Percentiles rank a stretch among this genome's conserved stretches.
These are phyloP conservation scores for Ceratobasidium sp. DNA, from an alignment of 1,284 basidiomycete genomes.

Conservation along the genomic window DNA sequence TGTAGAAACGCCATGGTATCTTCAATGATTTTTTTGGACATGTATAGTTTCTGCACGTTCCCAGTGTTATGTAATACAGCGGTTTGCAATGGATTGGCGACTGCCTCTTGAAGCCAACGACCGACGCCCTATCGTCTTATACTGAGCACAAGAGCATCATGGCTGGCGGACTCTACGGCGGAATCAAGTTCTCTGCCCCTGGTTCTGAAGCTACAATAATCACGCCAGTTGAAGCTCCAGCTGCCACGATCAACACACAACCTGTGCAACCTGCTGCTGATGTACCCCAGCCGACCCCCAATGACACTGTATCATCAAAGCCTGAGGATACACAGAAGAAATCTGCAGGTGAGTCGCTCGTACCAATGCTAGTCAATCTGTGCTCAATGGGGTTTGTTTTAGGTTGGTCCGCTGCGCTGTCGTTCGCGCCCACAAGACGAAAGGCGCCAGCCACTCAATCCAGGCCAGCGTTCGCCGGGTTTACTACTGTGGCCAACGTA, in stretches of 20 bases:
- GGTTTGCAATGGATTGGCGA: background rate
- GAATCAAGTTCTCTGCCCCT: constrained; percentile 76
- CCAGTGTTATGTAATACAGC: background rate
- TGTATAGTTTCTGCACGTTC: background rate
- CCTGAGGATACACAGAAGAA: constrained; percentile 38
- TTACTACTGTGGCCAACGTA: constrained; percentile 56
- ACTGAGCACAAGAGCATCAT: constrained; percentile 46
- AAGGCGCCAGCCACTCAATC: constrained; percentile 62
- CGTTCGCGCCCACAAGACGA: constrained; percentile 77
- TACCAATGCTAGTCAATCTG: background rate
- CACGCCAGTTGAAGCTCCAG: constrained; percentile 28
- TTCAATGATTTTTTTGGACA: background rate
- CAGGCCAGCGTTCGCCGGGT: constrained; percentile 70
- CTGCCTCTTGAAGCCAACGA: background rate
- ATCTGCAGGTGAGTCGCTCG: constrained; percentile 10
- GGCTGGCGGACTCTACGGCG: constrained; percentile 82
- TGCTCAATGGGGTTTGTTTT: constrained; percentile 64
- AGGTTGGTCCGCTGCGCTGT: constrained; percentile 89
- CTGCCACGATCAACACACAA: constrained; percentile 1
- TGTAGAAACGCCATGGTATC: background rate
- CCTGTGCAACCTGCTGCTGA: constrained; percentile 41
- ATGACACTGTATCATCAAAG: constrained; percentile 66
- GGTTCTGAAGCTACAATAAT: constrained; percentile 52
- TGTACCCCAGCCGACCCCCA: constrained; percentile 49
- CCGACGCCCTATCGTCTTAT: background rate